Base-by-base conservation (phyloP, 192 early-diverging fungal species). In the Linnemannia exigua region DNA sequence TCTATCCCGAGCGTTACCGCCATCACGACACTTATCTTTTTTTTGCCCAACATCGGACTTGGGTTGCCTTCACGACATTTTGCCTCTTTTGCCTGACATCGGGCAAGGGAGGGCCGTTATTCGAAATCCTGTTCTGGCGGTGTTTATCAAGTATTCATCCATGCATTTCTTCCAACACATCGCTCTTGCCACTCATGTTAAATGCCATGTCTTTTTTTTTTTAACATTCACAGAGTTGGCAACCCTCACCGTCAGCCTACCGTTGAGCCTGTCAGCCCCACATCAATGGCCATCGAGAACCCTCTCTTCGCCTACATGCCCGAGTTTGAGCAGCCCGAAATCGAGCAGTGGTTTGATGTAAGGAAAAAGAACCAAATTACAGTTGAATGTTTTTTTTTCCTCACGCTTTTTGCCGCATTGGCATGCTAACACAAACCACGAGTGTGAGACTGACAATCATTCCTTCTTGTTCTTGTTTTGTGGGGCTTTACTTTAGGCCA, bases 271-370 rank as follows among this genome's bases (percentile, higher is more conserved):
- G 20, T 28, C 17, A 17, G 63, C 20, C 33, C 33, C 2, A 16
- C 47, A 12, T 19, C 20, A 5, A 19, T 75, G 25, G 25, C 25
- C 5, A 7, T 4, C 2, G 38, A 46, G 16, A 77, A 77, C n/a
- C 80, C 75, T 38, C 28, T 33, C 7, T 76, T 82, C 28, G 1
- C 1, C 9, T 82, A 77, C 54, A 15, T 75, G 51, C 20, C 35
- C 33, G 25, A 36, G 1, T 77, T 74, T 20, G 75, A 77, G 15
- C 25, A 31, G 22, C 28, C 36, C 5, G 75, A 67, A 3, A 35
- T 36, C 6, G 81, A 83, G 5, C 12, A 12, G 0, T 74, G 75
- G 70, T 76, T 77, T 31, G 70, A 74, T 44, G 71, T 74, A 83
- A 77, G 58, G 36, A 74, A 58, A 33, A 73, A 52, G 28, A 66